Conservation (phyloP, 164 flowering plant species). For the Berberis vulgaris region DNA sequence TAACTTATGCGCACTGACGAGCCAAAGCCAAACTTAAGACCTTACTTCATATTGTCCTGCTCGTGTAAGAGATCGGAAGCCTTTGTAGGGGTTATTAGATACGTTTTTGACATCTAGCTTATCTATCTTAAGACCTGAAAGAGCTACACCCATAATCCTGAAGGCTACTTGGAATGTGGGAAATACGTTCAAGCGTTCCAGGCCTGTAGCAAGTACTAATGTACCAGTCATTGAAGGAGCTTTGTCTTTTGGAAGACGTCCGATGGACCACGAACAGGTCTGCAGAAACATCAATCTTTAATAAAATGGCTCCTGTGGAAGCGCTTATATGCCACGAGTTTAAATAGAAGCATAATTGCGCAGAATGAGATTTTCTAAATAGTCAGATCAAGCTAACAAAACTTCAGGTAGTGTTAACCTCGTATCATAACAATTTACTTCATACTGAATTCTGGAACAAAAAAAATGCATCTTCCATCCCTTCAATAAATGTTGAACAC, state of each 20-base stretch:
- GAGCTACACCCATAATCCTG: slow-evolving; percentile 87
- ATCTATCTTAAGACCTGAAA: slow-evolving; percentile 79
- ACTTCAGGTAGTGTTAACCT: not conserved
- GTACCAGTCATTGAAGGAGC: slow-evolving; percentile 83
- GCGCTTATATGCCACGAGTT: not conserved
- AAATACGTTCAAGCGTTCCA: slow-evolving; percentile 37
- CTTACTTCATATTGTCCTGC: slow-evolving; percentile 83
- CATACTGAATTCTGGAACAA: not conserved
- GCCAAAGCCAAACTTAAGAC: slow-evolving; percentile 26
- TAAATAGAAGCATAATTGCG: not conserved
- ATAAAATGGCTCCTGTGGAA: not conserved
- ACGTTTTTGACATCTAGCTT: slow-evolving; percentile 59
- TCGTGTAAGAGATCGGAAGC: slow-evolving; percentile 76
- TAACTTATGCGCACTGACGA: not conserved
- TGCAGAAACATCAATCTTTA: slow-evolving; percentile 22
- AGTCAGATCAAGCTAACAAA: too few relatives aligned
- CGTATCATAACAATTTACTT: not conserved
- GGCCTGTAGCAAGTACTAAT: slow-evolving; percentile 51
- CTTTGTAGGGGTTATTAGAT: slow-evolving; percentile 68
- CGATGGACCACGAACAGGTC: slow-evolving; percentile 87
- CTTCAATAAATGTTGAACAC: too few relatives aligned
- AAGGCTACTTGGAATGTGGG: slow-evolving; percentile 77
- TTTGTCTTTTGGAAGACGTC: slow-evolving; percentile 84
- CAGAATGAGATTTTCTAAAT: too few relatives aligned
- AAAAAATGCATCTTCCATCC: too few relatives aligned